Evolutionary conservation across 345 rosid species (phyloP), one percentile per base, ranked within the genome.

Genomic region (Noccaea caerulescens): DNA sequence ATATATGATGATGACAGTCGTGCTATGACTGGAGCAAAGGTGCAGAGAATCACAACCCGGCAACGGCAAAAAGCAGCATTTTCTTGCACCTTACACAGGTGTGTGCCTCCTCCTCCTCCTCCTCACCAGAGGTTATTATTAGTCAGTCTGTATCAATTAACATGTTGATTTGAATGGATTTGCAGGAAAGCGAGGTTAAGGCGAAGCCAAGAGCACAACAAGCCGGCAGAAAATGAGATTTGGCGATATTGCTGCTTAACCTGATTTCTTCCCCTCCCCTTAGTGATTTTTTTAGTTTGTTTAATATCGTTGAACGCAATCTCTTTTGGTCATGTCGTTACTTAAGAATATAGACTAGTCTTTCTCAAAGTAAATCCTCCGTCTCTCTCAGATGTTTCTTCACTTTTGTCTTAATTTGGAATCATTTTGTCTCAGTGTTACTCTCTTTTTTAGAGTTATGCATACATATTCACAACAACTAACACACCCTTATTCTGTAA

Each of bases 1-100:
- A 27, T 27, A 4, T 20, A 20, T 20, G 23, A 20, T 20, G 23
- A 20, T 27, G 30, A 2, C 30, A 27, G 30, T 85, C 82, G 9
- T 92, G 98, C 74, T 92, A 95, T 57, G 99, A 95, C 85, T 95
- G 98, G 99, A 83, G 97, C 66, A 95, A 95, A 77, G 80, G 80
- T 59, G 80, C 80, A 38, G 77, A 77, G 45, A 77, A 77, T 72
- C 80, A 77, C 60, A 72, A 77, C 69, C 80, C 77, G 12, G 80
- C 80, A 11, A 52, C 69, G 3, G 80, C 77, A 1, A 77, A 77
- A 39, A 66, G 57, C 53, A 77, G 52, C 76, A 77, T 77, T 6
- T 77, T 72, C 77, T 46, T 77, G 69, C 80, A 77, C 53, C 8
- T 77, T 37, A 58, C 80, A 57, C 73, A 71, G 77, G 77, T 77